These are phyloP conservation scores for Camellia granthamiana DNA, from an alignment of 148 eudicot species.

Conservation along the genomic window DNA sequence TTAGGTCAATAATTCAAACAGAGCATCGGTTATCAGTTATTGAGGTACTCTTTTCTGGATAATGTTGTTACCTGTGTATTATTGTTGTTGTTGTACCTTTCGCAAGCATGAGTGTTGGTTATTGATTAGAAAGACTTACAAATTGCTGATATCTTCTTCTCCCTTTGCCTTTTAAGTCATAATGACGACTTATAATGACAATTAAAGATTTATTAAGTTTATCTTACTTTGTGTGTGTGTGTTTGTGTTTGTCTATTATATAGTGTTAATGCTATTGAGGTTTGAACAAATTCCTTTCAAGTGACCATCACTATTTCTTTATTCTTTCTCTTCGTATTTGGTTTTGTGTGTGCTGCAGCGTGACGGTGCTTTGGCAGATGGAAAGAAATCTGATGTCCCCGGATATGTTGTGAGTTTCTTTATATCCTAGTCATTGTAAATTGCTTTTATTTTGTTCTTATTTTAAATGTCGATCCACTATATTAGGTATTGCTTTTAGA, in stretches of 20 bases:
- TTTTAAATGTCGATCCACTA: not conserved
- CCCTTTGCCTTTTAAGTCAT: not conserved
- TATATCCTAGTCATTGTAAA: slow-evolving; percentile 34
- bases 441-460: not conserved
- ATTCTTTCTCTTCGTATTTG: not conserved
- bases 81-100: slow-evolving; percentile 5
- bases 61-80: not conserved
- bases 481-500: not conserved
- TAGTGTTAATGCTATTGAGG: not conserved
- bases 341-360: slow-evolving; percentile 37
- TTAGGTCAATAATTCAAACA: slow-evolving; percentile 48
- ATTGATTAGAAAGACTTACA: slow-evolving; percentile 32
- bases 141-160: not conserved
- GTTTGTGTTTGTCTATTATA: not conserved
- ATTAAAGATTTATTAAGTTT: not conserved
- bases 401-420: slow-evolving; percentile 61
- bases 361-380: slow-evolving; percentile 32
- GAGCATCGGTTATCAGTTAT: slow-evolving; percentile 25
- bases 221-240: not conserved
- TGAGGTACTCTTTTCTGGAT: slow-evolving; percentile 20
- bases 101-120: slow-evolving; percentile 1
- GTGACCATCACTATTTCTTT: not conserved
- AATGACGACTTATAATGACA: not conserved
- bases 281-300: not conserved
- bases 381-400: slow-evolving; percentile 57